Base-by-base conservation (phyloP, 495 filamentous ascomycete species). In the Penicillium maclennaniae region DNA sequence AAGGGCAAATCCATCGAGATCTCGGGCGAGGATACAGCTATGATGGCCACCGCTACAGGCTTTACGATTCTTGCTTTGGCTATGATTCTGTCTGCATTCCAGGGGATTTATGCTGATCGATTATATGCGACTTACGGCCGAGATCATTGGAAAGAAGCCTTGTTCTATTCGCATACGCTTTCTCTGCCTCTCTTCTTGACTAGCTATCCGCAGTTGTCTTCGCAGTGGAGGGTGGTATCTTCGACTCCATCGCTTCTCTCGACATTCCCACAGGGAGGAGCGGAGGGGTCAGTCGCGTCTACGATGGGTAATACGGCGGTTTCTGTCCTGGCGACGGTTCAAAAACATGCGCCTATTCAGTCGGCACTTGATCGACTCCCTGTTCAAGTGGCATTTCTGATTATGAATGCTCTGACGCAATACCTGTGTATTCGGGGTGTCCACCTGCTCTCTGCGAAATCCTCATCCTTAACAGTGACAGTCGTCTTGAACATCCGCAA, bases 401-500 rank as follows among this genome's bases (percentile, higher is more conserved):
- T 80, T 5, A 73, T 89, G 58, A 98, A 97, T 68, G 88, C 92
- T 1, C 55, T 95, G 39, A 98, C 93, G 25, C 93, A 98, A 69
- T 93, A 96, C 62, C 77, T 88, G 17, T 98, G 93, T 66, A 96
- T 97, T 55, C 87, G 91, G 5, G 93, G 93, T 2, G 93, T 98
- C 31, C 97, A 98, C 59, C 79, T 95, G 17, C 76, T 98, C 4
- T 88, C 87, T 1, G 88, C 91, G 0, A 84, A 85, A 42, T 87
- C 88, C 3, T 91, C 92, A 15, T 95, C 93, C 0, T 75, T 98
- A 45, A 97, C 92, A 0, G 93, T 98, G 15, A 96, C 92, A 1
- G 93, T 98, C 39, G 88, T 96, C 28, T 79, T 98, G 23, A 98
- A 97, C 67, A 86, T 98, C 44, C 80, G 93, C 60, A 98, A 98